Evolutionary conservation across 2,329 filamentous ascomycete species (phyloP).

Genomic region (Cytospora piceae): DNA sequence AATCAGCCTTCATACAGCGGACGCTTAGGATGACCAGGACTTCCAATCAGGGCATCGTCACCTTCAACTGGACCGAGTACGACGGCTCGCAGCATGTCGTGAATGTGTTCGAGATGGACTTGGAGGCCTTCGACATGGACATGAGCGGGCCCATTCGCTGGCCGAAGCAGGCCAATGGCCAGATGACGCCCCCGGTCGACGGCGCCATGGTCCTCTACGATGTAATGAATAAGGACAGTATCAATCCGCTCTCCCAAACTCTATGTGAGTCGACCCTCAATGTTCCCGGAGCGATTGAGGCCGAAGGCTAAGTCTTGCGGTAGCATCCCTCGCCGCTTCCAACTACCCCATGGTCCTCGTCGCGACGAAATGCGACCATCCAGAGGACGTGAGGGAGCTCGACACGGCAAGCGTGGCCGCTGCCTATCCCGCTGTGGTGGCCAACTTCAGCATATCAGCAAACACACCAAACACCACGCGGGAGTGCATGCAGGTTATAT

Average conservation of each 20-base stretch:
- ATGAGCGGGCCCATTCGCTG: constrained; percentile 64
- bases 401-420: constrained; percentile 66
- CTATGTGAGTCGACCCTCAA: constrained; percentile 66
- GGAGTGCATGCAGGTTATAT: constrained; percentile 74
- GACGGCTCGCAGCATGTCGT: constrained; percentile 62
- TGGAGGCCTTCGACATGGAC: constrained; percentile 66
- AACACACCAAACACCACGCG: constrained; percentile 73
- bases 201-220: constrained; percentile 88
- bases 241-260: constrained; percentile 73
- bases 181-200: constrained; percentile 75
- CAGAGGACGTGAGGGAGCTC: constrained; percentile 70
- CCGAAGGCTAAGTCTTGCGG: constrained; percentile 25
- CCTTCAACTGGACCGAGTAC: constrained; percentile 60
- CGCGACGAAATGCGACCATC: constrained; percentile 86
- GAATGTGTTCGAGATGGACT: constrained; percentile 67
- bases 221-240: constrained; percentile 76
- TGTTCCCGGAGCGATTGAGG: neutral
- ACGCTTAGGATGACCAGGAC: constrained; percentile 59
- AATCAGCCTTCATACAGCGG: constrained; percentile 69
- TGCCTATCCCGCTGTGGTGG: constrained; percentile 71
- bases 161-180: constrained; percentile 70
- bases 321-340: constrained; percentile 75
- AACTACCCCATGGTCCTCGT: constrained; percentile 79
- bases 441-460: constrained; percentile 73
- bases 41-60: constrained; percentile 55